Conservation (phyloP, 2,329 filamentous ascomycete species). For the Botrytis elliptica region DNA sequence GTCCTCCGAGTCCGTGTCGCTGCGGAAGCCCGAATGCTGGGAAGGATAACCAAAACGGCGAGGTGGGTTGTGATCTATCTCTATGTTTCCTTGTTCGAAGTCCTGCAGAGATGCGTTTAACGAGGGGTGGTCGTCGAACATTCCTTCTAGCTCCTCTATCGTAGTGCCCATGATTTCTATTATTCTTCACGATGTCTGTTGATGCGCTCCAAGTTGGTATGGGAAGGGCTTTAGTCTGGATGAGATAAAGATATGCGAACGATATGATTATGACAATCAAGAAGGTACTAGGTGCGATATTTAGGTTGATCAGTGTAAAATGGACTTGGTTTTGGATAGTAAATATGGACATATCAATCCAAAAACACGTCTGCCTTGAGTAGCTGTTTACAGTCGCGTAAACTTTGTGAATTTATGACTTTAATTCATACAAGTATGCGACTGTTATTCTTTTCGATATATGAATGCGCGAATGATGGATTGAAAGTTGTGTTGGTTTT, state of each 20-base stretch:
- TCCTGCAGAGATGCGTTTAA: slow-evolving; percentile 60
- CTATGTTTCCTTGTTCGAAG: slow-evolving; percentile 53
- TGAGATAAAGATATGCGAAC: slow-evolving; percentile 36
- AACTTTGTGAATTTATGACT: neutral
- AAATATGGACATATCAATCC: slow-evolving; percentile 36
- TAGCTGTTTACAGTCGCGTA: slow-evolving; percentile 18
- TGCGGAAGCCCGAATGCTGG: slow-evolving; percentile 64
- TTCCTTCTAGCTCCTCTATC: slow-evolving; percentile 48
- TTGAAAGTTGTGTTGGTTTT: slow-evolving; percentile 9
- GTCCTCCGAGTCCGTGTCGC: slow-evolving; percentile 42
- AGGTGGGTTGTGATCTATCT: slow-evolving; percentile 40
- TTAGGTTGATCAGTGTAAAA: slow-evolving; percentile 36
- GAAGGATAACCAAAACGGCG: slow-evolving; percentile 51
- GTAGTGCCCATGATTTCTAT: slow-evolving; percentile 33
- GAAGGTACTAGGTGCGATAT: slow-evolving; percentile 37
- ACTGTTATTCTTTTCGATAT: slow-evolving; percentile 1
- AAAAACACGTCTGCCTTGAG: neutral
- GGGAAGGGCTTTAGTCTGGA: slow-evolving; percentile 34
- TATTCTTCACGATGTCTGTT: slow-evolving; percentile 11
- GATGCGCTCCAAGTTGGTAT: slow-evolving; percentile 20
- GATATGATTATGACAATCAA: slow-evolving; percentile 32
- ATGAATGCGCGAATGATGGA: slow-evolving; percentile 12
- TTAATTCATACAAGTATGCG: slow-evolving; percentile 12
- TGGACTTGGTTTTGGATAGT: slow-evolving; percentile 39
- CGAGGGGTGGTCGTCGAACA: slow-evolving; percentile 58